A percentile compares a stretch with the other conserved stretches of the same genome.
phyloP scores from a whole-genome alignment of 73 alveolate species.

The Paramecium primaurelia region DNA sequence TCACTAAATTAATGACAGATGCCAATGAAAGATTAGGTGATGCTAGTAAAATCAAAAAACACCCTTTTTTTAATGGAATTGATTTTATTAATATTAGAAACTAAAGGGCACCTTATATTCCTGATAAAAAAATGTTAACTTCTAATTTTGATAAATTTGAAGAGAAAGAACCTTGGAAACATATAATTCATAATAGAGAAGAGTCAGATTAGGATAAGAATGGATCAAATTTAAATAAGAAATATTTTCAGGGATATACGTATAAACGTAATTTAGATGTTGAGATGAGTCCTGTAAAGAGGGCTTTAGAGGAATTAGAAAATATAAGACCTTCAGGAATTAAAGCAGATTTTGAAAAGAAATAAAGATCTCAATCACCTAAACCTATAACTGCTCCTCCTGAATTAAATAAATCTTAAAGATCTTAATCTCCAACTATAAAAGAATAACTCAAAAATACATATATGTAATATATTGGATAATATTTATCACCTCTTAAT shows the following conservation, averaged over 20 bases:
- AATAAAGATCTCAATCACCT: slow-evolving; percentile 30
- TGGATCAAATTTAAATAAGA: not conserved
- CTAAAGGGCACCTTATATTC: slow-evolving; percentile 72
- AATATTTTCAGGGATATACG: slow-evolving; percentile 76
- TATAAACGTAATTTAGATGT: slow-evolving; percentile 76
- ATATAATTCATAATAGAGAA: slow-evolving; percentile 44
- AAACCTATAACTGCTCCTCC: not conserved
- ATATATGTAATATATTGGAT: slow-evolving; percentile 8
- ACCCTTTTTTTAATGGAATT: slow-evolving; percentile 79
- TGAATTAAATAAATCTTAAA: not conserved
- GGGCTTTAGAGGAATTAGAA: slow-evolving; percentile 57
- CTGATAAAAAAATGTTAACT: slow-evolving; percentile 72
- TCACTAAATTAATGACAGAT: slow-evolving; percentile 82
- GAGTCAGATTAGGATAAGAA: slow-evolving; percentile 56
- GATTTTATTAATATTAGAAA: slow-evolving; percentile 75
- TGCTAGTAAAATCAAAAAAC: slow-evolving; percentile 75
- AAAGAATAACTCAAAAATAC: slow-evolving; percentile 23
- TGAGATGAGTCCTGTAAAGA: slow-evolving; percentile 58
- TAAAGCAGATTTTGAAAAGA: slow-evolving; percentile 9
- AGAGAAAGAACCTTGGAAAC: slow-evolving; percentile 83
- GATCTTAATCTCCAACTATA: slow-evolving; percentile 34
- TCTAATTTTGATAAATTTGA: slow-evolving; percentile 76
- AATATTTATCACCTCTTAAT: slow-evolving; percentile 17
- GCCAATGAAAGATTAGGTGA: slow-evolving; percentile 83
- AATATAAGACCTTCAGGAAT: slow-evolving; percentile 33